phyloP scores from a whole-genome alignment of 257 asterid genomes.

The Penstemon newberryi region DNA sequence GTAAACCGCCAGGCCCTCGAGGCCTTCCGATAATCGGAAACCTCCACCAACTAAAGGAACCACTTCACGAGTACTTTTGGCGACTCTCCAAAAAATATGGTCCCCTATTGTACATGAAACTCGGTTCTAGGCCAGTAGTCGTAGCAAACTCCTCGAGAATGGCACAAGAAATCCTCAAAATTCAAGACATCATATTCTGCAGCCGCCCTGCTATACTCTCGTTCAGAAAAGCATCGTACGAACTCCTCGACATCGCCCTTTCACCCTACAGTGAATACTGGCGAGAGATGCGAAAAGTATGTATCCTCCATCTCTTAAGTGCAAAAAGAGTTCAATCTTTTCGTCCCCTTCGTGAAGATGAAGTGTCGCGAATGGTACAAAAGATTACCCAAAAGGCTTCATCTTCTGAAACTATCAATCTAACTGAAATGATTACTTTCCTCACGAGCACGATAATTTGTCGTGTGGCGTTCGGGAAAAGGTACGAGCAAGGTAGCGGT shows the following conservation, averaged over 20 bases:
- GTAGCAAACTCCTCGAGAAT: constrained; percentile 20
- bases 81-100: constrained; percentile 34
- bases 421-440: constrained; percentile 6
- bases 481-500: constrained; percentile 22
- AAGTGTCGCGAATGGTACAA: constrained; percentile 1
- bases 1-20: constrained; percentile 30
- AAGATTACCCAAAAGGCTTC: constrained; percentile 1
- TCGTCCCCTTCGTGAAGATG: neutral
- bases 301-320: constrained; percentile 29
- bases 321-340: constrained; percentile 25
- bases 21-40: constrained; percentile 31
- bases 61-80: constrained; percentile 21
- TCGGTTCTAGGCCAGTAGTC: constrained; percentile 28
- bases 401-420: neutral
- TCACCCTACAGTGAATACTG: constrained; percentile 27
- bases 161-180: constrained; percentile 25
- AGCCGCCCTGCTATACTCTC: constrained; percentile 16
- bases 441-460: constrained; percentile 23
- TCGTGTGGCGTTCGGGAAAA: constrained; percentile 32
- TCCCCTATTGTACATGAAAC: constrained; percentile 28
- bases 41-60: constrained; percentile 24
- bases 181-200: constrained; percentile 28
- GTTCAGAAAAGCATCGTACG: constrained; percentile 22
- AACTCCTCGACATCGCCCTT: constrained; percentile 25
- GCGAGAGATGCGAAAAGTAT: constrained; percentile 22